Base-by-base conservation (phyloP, 108 stramenopile genomes). In the Aurantiochytrium sp. region DNA sequence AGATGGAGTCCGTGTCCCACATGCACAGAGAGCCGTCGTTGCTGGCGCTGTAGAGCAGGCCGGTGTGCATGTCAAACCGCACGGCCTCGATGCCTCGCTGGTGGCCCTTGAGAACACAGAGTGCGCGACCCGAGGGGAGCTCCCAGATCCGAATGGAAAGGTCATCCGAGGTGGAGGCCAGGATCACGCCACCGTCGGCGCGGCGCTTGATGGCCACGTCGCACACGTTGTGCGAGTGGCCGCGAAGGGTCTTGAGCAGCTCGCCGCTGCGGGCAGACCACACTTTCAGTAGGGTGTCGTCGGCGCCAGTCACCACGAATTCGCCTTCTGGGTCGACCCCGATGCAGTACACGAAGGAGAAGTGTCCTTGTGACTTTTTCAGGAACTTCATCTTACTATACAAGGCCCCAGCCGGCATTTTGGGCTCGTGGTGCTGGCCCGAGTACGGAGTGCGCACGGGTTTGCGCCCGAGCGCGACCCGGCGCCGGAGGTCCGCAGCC, bases 201-300 rank as follows among this genome's bases (percentile, higher is more conserved):
- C 39, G n/a, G 12, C 73, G 73, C 39, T 81, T 81, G 3, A 81
- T 81, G 42, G 42, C 42, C 1, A 81, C 39, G 2, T 81, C 73
- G 45, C 73, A 81, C n/a, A 81, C 73, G 45, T 81, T 81, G 73
- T 81, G 73, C n/a, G 36, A 37, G 45, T 81, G 73, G 45, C 73
- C 73, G 50, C 73, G 39, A 6, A 81, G 24, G 24, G 73, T 81
- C 45, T 48, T 81, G n/a, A 81, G 30, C n/a, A 81, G 39, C 45
- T 81, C 42, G 39, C 73, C 73, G 32, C 42, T 48, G 15, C 30
- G 73, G 12, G 73, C 73, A 81, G 73, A 81, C 73, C 73, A 81
- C 27, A 81, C 42, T 42, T 81, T 81, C 10, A 81, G n/a, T 6
- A 81, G 73, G 6, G 36, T 81, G 45, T 81, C 73, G 30, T 81